These are phyloP conservation scores for Boletellus emodensis DNA, from an alignment of 768 basidiomycete species.

Conservation along the genomic window DNA sequence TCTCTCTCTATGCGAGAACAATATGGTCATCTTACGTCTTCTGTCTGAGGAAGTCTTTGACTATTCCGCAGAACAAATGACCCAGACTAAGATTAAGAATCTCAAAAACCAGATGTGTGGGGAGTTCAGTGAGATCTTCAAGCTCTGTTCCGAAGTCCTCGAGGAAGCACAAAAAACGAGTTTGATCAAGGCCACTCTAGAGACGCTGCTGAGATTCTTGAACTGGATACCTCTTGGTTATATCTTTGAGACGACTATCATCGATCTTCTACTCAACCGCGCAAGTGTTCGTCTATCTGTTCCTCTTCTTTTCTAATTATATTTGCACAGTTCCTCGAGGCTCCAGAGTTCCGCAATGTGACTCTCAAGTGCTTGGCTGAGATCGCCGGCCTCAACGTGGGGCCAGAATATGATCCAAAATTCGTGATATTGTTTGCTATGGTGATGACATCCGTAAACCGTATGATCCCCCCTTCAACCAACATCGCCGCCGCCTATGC, in stretches of 20 bases:
- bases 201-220: slow-evolving; percentile 91
- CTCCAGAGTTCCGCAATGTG: slow-evolving; percentile 94
- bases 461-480: slow-evolving; percentile 94
- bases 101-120: slow-evolving; percentile 98
- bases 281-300: slow-evolving; percentile 46
- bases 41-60: slow-evolving; percentile 99
- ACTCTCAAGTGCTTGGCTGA: slow-evolving; percentile 96
- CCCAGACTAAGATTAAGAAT: slow-evolving; percentile 94
- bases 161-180: slow-evolving; percentile 97
- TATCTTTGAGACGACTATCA: slow-evolving; percentile 97
- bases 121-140: slow-evolving; percentile 97
- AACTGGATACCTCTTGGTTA: slow-evolving; percentile 99
- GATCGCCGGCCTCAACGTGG: slow-evolving; percentile 91
- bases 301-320: slow-evolving; percentile 8
- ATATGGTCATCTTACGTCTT: slow-evolving; percentile 96
- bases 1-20: slow-evolving; percentile 96
- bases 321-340: slow-evolving; percentile 79
- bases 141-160: slow-evolving; percentile 92
- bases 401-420: slow-evolving; percentile 96
- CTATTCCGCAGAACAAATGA: slow-evolving; percentile 98
- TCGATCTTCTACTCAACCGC: slow-evolving; percentile 86
- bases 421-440: slow-evolving; percentile 96
- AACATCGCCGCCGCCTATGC: slow-evolving; percentile 92
- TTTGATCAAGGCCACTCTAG: slow-evolving; percentile 89
- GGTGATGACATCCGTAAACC: slow-evolving; percentile 96